Base-by-base conservation (phyloP, 768 basidiomycete genomes). In the Leccinum subgranulosum region DNA sequence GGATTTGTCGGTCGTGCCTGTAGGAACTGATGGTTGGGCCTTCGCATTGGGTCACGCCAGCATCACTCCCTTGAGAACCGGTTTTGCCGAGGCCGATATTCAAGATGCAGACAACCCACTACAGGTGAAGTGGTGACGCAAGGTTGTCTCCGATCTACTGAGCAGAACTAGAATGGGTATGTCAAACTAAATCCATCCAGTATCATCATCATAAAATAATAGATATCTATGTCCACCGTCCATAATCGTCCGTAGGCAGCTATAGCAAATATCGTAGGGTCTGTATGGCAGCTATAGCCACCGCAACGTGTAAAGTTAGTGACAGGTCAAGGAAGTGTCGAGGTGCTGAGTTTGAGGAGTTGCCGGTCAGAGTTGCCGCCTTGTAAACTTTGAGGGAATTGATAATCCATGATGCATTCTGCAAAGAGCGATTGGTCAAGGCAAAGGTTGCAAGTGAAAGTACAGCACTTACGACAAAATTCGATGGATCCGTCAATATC, bases 401-500 rank as follows among this genome's bases (percentile, higher is more conserved):
- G 65, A 92, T 91, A 60, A 79, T 83, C 89, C 90, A 92, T 0
- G 85, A 81, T 0, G 90, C 88, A 69, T 90, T 90, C 89, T 91
- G 60, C 23, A 58, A 43, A 51, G 11, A 43, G 19, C 19, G 28
- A 49, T 36, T 39, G 52, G 59, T 63, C 11, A 41, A 49, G 51
- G 51, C 39, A 45, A 53, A 27, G 29, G 39, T 34, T 29, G 56
- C 51, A 19, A 47, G 19, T 28, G 23, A n/a, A 47, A 23, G 8
- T n/a, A 29, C 34, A 21, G 39, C 21, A 72, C 85, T 51, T 73
- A 85, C 90, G 66, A 79, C 84, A 63, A 92, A 92, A 68, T 90
- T 91, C 3, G 66, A 66, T 1, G 90, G 89, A 66, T 90, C 77
- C 78, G 79, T 83, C 36, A 92, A 68, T 56, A 77, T 77, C 11